Evolutionary conservation across 2,329 filamentous ascomycete species (phyloP), one percentile per base, ranked within the genome.

Genomic region (Sclerotiophoma versabilis): DNA sequence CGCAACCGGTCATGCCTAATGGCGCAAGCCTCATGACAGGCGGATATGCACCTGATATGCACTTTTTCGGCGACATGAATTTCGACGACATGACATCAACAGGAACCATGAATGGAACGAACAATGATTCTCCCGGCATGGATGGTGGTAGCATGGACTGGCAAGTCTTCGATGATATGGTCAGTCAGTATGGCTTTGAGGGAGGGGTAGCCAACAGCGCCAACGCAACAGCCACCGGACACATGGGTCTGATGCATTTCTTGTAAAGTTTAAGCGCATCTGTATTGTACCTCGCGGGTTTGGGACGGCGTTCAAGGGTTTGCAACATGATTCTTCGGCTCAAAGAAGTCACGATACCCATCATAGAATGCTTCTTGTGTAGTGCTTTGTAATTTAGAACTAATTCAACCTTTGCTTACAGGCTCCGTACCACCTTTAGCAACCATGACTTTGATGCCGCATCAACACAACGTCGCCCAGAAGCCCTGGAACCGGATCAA

Each of bases 81-180:
- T 48, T 56, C 22, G 37, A 47, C 26, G 27, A 58, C n/a, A 54
- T 59, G 25, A 17, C 12, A 23, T 14, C 66, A 71, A 46, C 70
- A 34, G 54, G 64, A 53, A 32, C 57, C 39, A 8, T 32, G 29
- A 26, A 41, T 47, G 42, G 51, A 44, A 12, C 54, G 42, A 33
- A 44, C 49, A 54, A 49, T 12, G 63, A 65, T 7, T 64, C 62
- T 2, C 64, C 62, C 0, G 54, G 71, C 14, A 69, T 77, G 58
- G 76, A 77, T 19, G 72, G 73, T 5, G 72, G 70, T 1, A 72
- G 68, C 11, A 76, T 81, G 58, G 76, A 81, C 44, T 82, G 80
- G 80, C 72, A 78, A 33, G 75, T 71, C 30, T 81, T 78, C 77
- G 79, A 81, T 37, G 76, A 80, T 58, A 70, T 82, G 52, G 78